These are phyloP conservation scores for Yamadazyma atmosphaerica DNA, from an alignment of 1,139 yeast species.

Conservation along the genomic window DNA sequence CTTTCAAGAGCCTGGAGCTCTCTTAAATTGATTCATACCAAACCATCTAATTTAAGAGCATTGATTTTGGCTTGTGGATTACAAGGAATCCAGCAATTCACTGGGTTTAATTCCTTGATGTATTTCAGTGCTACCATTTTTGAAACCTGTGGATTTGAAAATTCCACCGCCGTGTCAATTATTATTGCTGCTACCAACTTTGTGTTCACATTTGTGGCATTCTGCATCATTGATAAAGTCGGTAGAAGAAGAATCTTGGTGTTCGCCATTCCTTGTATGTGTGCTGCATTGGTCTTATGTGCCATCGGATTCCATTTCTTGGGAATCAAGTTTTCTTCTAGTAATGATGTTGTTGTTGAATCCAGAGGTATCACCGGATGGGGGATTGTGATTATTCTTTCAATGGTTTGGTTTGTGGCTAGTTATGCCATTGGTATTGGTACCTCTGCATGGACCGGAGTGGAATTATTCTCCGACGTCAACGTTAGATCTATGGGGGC, in stretches of 20 bases:
- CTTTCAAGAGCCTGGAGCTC: slow-evolving; percentile 58
- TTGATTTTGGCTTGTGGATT: slow-evolving; percentile 85
- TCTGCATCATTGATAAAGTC: slow-evolving; percentile 76
- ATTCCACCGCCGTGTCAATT: slow-evolving; percentile 90
- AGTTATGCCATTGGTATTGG: slow-evolving; percentile 94
- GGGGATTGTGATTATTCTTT: slow-evolving; percentile 83
- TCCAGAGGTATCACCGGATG: slow-evolving; percentile 64
- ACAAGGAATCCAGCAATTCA: slow-evolving; percentile 93
- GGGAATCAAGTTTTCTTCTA: slow-evolving; percentile 54
- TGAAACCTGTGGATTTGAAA: slow-evolving; percentile 80
- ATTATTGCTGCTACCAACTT: slow-evolving; percentile 92
- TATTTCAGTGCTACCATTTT: slow-evolving; percentile 90
- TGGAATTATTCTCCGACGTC: slow-evolving; percentile 86
- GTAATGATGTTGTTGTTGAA: slow-evolving; percentile 41
- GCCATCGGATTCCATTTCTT: slow-evolving; percentile 89
- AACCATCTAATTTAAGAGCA: slow-evolving; percentile 85
- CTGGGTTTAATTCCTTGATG: slow-evolving; percentile 94
- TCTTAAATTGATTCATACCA: slow-evolving; percentile 65
- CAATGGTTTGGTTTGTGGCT: slow-evolving; percentile 86
- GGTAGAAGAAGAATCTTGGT: slow-evolving; percentile 84
- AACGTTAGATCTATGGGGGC: slow-evolving; percentile 90
- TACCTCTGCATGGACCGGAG: slow-evolving; percentile 97
- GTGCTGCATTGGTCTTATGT: slow-evolving; percentile 69
- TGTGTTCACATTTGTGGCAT: slow-evolving; percentile 78
- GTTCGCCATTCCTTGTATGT: slow-evolving; percentile 79